A percentile compares a stretch with the other conserved stretches of the same genome.
These are phyloP conservation scores for Paralagenidium karlingii DNA, from an alignment of 352 stramenopile species.

Conservation along the genomic window DNA sequence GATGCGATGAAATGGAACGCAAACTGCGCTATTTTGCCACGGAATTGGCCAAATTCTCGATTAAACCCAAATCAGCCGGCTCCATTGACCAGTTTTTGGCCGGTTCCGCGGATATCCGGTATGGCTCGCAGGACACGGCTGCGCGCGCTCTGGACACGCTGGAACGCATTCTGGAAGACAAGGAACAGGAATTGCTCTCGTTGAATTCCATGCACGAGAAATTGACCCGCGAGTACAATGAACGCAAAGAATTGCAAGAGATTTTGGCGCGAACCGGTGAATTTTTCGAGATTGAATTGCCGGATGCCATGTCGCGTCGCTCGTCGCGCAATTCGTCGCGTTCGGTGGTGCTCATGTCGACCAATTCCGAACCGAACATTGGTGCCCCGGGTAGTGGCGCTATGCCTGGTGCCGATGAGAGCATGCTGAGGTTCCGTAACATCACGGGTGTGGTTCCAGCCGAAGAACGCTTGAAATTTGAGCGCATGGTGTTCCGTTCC, in stretches of 20 bases:
- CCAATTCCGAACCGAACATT: slow-evolving; percentile 3
- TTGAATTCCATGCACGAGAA: slow-evolving; percentile 98
- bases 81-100: slow-evolving; percentile 69
- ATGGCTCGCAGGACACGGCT: slow-evolving; percentile 70
- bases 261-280: slow-evolving; percentile 65
- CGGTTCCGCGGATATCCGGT: slow-evolving; percentile 58
- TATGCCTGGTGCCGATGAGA: slow-evolving; percentile 18
- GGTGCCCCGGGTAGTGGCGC: not conserved
- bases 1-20: slow-evolving; percentile 98
- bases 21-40: slow-evolving; percentile 95
- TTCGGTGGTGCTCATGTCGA: slow-evolving; percentile 12
- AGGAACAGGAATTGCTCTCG: slow-evolving; percentile 93
- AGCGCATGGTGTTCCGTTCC: slow-evolving; percentile 97
- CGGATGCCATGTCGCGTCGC: slow-evolving; percentile 28
- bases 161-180: slow-evolving; percentile 92
- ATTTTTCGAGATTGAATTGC: slow-evolving; percentile 81
- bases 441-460: slow-evolving; percentile 90
- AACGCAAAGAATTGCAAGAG: slow-evolving; percentile 82
- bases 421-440: slow-evolving; percentile 84
- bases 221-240: slow-evolving; percentile 96
- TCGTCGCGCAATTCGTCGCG: slow-evolving; percentile 42
- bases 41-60: slow-evolving; percentile 91
- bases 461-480: slow-evolving; percentile 93
- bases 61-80: slow-evolving; percentile 59
- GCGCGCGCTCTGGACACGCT: slow-evolving; percentile 88